Conservation (phyloP, 2,329 filamentous ascomycete genomes). For the Talaromyces islandicus region DNA sequence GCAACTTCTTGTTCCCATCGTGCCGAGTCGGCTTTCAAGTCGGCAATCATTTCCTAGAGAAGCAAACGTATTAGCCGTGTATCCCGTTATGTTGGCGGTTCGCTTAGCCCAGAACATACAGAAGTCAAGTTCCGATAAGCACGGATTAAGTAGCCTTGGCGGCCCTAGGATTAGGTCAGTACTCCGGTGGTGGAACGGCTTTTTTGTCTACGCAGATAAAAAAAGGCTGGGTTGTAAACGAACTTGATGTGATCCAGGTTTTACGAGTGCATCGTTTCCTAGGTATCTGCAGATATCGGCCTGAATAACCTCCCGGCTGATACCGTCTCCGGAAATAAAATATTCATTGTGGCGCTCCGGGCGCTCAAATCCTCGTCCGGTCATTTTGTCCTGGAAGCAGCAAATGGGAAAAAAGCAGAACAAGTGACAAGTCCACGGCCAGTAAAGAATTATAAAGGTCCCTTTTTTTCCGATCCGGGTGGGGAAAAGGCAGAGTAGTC, state of each 20-base stretch:
- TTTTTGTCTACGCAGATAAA: conserved; percentile 9
- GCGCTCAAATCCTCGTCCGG: conserved; percentile 26
- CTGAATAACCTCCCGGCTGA: conserved; percentile 77
- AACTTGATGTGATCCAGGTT: conserved; percentile 69
- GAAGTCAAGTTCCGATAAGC: conserved; percentile 73
- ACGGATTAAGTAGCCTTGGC: conserved; percentile 69
- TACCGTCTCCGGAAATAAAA: conserved; percentile 73
- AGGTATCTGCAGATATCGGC: conserved; percentile 79
- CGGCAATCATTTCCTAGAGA: conserved; percentile 48
- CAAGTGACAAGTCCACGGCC: conserved; percentile 3
- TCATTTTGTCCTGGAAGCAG: conserved; percentile 29
- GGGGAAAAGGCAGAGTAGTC: background rate
- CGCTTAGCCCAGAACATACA: conserved; percentile 44
- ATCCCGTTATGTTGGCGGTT: conserved; percentile 8
- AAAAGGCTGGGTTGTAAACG: conserved; percentile 23
- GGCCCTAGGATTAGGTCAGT: conserved; percentile 38
- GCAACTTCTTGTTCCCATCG: conserved; percentile 44
- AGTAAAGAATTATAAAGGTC: background rate
- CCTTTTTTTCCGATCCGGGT: background rate
- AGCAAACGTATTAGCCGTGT: conserved; percentile 17
- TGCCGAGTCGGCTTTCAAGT: conserved; percentile 48
- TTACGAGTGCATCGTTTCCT: conserved; percentile 74
- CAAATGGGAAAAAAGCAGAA: conserved; percentile 8
- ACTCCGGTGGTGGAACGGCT: background rate
- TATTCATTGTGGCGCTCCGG: conserved; percentile 61